Conservation (phyloP, 495 filamentous ascomycete species). For the Podospora conica region DNA sequence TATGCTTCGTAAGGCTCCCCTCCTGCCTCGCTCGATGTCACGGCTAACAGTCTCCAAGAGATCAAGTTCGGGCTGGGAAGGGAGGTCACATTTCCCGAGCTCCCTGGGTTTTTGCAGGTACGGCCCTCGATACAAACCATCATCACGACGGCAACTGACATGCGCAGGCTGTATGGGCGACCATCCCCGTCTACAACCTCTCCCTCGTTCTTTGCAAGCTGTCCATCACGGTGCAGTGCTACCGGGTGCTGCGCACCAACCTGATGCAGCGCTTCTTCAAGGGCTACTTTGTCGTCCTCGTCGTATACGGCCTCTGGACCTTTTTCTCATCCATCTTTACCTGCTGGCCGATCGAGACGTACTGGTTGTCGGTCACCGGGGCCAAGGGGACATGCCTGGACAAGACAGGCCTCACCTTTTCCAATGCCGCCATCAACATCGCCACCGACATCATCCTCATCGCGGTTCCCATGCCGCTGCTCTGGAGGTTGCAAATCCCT, state of each 20-base stretch:
- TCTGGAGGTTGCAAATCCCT: slow-evolving; percentile 22
- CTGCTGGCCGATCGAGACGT: slow-evolving; percentile 32
- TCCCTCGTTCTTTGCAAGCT: slow-evolving; percentile 22
- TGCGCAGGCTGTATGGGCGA: slow-evolving; percentile 22
- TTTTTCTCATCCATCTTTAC: slow-evolving; percentile 32
- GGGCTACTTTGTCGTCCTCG: slow-evolving; percentile 14
- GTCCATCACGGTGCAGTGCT: slow-evolving; percentile 28
- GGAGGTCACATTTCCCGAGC: slow-evolving; percentile 25
- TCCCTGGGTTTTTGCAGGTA: slow-evolving; percentile 27
- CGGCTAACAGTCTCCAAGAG: slow-evolving; percentile 8
- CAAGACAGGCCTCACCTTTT: slow-evolving; percentile 28
- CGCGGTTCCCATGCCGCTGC: slow-evolving; percentile 30
- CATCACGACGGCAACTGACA: neutral
- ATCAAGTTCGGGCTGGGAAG: slow-evolving; percentile 17
- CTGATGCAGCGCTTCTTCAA: slow-evolving; percentile 15
- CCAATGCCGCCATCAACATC: slow-evolving; percentile 38
- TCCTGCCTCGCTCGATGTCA: neutral
- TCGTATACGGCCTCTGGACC: slow-evolving; percentile 22
- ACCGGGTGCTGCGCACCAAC: slow-evolving; percentile 22
- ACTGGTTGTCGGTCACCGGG: slow-evolving; percentile 24
- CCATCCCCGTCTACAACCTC: slow-evolving; percentile 23
- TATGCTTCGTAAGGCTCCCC: slow-evolving; percentile 14
- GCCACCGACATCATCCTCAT: slow-evolving; percentile 34
- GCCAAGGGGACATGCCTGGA: slow-evolving; percentile 29
- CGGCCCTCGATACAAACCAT: neutral